phyloP scores from a whole-genome alignment of 345 rosid species.

The Populus simonii region DNA sequence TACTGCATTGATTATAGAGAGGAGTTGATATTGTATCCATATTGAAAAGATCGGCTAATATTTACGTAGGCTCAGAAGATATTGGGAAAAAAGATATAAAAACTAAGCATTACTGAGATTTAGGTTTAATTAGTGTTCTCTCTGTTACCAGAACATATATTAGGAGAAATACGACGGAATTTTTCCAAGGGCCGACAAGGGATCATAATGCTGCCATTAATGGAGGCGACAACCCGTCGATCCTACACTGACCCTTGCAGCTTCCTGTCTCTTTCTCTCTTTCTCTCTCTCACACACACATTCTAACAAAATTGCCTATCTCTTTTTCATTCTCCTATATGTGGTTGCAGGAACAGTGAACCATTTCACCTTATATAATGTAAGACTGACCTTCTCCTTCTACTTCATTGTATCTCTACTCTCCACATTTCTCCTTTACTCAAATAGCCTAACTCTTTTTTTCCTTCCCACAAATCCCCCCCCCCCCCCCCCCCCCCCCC shows the following conservation, averaged over 20 bases:
- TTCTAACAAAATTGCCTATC: background rate
- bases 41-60: conserved; percentile 13
- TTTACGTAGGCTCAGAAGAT: background rate
- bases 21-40: conserved; percentile 16
- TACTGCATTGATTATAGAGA: background rate
- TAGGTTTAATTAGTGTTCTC: background rate
- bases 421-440: background rate
- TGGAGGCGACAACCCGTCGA: conserved; percentile 80
- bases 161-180: conserved; percentile 3
- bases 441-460: background rate
- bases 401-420: background rate
- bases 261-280: conserved; percentile 45
- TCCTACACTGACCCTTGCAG: conserved; percentile 66
- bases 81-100: background rate
- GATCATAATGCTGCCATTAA: conserved; percentile 68
- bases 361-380: conserved; percentile 39
- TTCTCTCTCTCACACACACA: conserved; percentile 13
- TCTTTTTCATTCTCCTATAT: conserved; percentile 22
- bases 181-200: conserved; percentile 61
- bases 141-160: background rate
- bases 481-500: no score
- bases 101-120: background rate
- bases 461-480: background rate
- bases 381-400: conserved; percentile 11
- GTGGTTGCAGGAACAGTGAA: conserved; percentile 41